Evolutionary conservation across 352 stramenopile genomes (phyloP).

Genomic region (Elongisporangium prolatum): DNA sequence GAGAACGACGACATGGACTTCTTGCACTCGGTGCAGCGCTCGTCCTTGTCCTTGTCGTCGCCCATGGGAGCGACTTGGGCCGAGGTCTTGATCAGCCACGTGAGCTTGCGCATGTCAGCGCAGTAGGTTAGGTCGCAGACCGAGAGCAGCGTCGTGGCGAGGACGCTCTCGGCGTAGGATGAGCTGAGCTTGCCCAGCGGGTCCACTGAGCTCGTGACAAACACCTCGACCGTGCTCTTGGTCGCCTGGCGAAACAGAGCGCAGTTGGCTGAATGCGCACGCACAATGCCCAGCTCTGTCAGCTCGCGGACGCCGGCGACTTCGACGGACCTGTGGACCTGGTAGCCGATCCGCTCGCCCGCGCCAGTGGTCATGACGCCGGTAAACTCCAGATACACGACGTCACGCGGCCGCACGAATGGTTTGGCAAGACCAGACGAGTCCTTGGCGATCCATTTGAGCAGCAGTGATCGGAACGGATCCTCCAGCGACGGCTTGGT

Average conservation of each 20-base stretch:
- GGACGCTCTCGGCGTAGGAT: slow-evolving; percentile 10
- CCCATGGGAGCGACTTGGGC: slow-evolving; percentile 6
- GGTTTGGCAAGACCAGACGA: background rate
- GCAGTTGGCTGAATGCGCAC: slow-evolving; percentile 26
- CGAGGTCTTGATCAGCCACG: slow-evolving; percentile 5
- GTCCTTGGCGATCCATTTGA: slow-evolving; percentile 23
- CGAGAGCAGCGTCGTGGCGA: slow-evolving; percentile 18
- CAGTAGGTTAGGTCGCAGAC: slow-evolving; percentile 11
- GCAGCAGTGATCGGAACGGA: slow-evolving; percentile 22
- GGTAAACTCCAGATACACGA: slow-evolving; percentile 26
- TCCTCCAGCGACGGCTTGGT: slow-evolving; percentile 22
- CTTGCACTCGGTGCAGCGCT: slow-evolving; percentile 2
- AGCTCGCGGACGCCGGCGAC: slow-evolving; percentile 29
- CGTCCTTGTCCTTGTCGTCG: background rate
- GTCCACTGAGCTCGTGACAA: slow-evolving; percentile 18
- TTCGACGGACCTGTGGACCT: slow-evolving; percentile 40
- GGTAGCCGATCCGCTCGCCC: slow-evolving; percentile 28
- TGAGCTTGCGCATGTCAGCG: slow-evolving; percentile 12
- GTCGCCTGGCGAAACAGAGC: slow-evolving; percentile 24
- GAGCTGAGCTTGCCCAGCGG: slow-evolving; percentile 6
- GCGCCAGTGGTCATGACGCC: slow-evolving; percentile 18
- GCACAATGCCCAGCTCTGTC: slow-evolving; percentile 24
- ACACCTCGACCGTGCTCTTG: slow-evolving; percentile 15
- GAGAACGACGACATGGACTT: slow-evolving; percentile 11
- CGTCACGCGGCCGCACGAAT: slow-evolving; percentile 24